Base-by-base conservation (phyloP, 352 stramenopile genomes). In the Pythium brassicae region DNA sequence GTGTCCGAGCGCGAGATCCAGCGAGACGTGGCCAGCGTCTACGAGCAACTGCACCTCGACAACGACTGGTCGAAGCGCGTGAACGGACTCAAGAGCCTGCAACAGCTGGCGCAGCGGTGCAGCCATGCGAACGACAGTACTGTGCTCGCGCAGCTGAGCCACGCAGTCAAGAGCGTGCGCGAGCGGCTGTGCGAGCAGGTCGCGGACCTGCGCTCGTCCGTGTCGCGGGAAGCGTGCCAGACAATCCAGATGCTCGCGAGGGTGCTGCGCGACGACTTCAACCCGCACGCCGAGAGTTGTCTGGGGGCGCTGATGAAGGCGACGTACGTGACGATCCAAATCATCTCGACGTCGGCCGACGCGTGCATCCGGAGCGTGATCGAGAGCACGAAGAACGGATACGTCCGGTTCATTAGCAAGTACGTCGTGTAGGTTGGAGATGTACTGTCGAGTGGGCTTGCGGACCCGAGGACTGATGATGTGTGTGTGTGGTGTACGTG, bases 261-360 rank as follows among this genome's bases (percentile, higher is more conserved):
- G 47, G 62, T 65, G 17, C 57, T 94, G 5, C 66, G 66, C 11
- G 85, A 94, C 37, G 81, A 88, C 4, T 94, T 92, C 49, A 89
- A 92, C 29, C 26, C 62, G 1, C 79, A 91, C 55, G 85, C 82
- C n/a, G 85, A 94, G 29, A 72, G 74, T 47, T 92, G 70, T 61
- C 68, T 92, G 29, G 72, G 59, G 1, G 83, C 76, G 48, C 42
- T 93, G n/a, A 57, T 94, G 27, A 94, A 94, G 57, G 76, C 78
- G 15, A 92, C 83, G n/a, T 91, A 86, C 49, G 81, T 94, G n/a
- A 94, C 83, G 25, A 94, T 94, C 20, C 77, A 89, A 57, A 76
- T 94, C 27, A 86, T 94, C 29, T 92, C 85, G 22, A 91, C 80
- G 7, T 59, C 85, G 40, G 83, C 85, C 4, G 77, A 93, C 50